Evolutionary conservation across 768 basidiomycete genomes (phyloP).

Genomic region (Suillus spraguei): DNA sequence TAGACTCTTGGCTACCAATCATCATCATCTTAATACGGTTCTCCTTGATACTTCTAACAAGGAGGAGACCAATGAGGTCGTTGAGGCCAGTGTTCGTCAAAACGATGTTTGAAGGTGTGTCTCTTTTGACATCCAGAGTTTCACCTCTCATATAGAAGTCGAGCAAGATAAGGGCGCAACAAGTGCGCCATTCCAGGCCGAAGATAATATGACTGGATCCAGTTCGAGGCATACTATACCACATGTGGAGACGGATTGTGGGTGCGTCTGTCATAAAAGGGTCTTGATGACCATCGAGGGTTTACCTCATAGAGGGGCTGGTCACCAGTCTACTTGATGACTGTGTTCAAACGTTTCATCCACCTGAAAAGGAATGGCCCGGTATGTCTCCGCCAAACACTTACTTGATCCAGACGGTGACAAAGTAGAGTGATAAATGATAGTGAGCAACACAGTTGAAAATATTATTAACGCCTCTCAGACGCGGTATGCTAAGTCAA

Average conservation of each 20-base stretch:
- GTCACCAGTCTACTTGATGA: too few relatives aligned
- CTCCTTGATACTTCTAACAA: not conserved
- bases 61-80: not conserved
- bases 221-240: not conserved
- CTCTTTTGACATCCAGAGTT: not conserved
- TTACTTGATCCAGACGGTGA: not conserved
- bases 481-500: not conserved
- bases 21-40: not conserved
- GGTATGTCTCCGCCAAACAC: not conserved
- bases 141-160: too few relatives aligned
- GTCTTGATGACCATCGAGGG: too few relatives aligned
- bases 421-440: not conserved
- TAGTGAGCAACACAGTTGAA: not conserved
- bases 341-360: not conserved
- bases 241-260: not conserved
- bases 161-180: not conserved
- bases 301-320: too few relatives aligned
- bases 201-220: not conserved
- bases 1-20: not conserved
- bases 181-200: not conserved
- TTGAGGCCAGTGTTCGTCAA: not conserved
- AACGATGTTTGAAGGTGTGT: not conserved
- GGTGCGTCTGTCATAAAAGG: not conserved
- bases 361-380: not conserved
- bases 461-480: not conserved